phyloP scores from a whole-genome alignment of 2,329 filamentous ascomycete genomes.

The Venturia aucupariae region DNA sequence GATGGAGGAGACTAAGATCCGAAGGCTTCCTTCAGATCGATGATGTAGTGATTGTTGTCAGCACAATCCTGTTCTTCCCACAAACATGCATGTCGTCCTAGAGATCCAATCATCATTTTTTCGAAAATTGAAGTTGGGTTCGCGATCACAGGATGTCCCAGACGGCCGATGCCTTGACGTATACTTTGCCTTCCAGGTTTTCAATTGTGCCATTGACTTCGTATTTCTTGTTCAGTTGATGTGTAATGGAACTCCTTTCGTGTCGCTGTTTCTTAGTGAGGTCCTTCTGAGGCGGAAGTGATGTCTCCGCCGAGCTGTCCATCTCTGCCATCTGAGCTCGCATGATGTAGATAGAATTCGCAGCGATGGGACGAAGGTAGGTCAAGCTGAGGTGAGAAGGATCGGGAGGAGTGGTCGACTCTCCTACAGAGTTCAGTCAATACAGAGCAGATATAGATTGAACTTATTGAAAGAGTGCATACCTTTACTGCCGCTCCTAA shows the following conservation, averaged over 20 bases:
- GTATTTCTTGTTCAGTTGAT: constrained; percentile 15
- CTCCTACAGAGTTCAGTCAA: constrained; percentile 7
- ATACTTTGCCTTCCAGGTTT: constrained; percentile 45
- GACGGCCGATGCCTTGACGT: constrained; percentile 43
- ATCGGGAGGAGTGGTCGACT: constrained; percentile 17
- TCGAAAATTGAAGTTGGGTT: background rate
- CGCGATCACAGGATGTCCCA: constrained; percentile 8
- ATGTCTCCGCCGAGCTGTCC: constrained; percentile 24
- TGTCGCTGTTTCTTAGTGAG: constrained; percentile 42
- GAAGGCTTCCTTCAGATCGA: background rate
- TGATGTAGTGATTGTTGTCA: background rate
- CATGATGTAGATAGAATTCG: constrained; percentile 56
- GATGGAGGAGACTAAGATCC: background rate
- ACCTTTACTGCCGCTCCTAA: background rate
- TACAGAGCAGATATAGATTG: background rate
- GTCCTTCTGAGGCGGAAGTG: constrained; percentile 26
- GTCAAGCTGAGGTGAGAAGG: constrained; percentile 40
- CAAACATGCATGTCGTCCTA: background rate
- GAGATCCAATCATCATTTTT: background rate
- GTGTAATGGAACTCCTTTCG: constrained; percentile 24
- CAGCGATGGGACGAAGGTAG: constrained; percentile 53
- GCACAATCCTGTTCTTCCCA: background rate
- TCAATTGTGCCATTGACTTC: constrained; percentile 45
- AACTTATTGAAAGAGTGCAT: background rate
- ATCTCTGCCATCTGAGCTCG: constrained; percentile 33